Evolutionary conservation across 2,329 filamentous ascomycete species (phyloP).

Genomic region (Alternaria tenuissima): DNA sequence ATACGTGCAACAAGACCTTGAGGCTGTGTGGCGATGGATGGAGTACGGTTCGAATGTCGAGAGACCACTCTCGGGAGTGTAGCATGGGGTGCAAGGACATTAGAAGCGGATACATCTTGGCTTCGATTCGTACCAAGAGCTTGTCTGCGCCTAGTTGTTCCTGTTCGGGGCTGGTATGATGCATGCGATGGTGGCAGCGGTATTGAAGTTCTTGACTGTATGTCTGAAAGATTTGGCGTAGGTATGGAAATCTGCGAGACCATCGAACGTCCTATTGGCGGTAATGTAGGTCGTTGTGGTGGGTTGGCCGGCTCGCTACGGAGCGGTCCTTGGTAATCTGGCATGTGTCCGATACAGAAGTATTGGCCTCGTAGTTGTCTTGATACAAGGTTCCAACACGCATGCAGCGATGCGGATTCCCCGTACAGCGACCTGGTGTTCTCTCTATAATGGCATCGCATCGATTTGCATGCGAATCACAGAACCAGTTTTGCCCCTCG

Average conservation of each 20-base stretch:
- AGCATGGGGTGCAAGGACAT: neutral
- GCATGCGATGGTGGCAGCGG: neutral
- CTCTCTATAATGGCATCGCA: slow-evolving; percentile 2
- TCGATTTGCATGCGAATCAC: slow-evolving; percentile 3
- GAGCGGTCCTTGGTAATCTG: neutral
- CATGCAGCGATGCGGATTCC: slow-evolving; percentile 1
- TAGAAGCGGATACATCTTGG: neutral
- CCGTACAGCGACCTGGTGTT: neutral
- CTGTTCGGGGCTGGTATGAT: neutral
- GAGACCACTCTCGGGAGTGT: neutral
- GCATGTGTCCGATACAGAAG: neutral
- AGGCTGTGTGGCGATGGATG: neutral
- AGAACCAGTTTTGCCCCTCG: slow-evolving; percentile 5
- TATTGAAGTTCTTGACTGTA: neutral
- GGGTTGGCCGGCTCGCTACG: neutral
- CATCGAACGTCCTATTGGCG: neutral
- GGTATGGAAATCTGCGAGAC: neutral
- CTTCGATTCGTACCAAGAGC: neutral
- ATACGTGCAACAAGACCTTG: neutral
- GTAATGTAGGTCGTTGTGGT: neutral
- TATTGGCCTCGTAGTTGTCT: neutral
- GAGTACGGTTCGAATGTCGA: neutral
- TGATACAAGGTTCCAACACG: neutral
- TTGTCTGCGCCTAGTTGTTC: neutral
- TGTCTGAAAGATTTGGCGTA: neutral